Conservation (phyloP, 2,329 filamentous ascomycete genomes). For the Diaporthe sp. region DNA sequence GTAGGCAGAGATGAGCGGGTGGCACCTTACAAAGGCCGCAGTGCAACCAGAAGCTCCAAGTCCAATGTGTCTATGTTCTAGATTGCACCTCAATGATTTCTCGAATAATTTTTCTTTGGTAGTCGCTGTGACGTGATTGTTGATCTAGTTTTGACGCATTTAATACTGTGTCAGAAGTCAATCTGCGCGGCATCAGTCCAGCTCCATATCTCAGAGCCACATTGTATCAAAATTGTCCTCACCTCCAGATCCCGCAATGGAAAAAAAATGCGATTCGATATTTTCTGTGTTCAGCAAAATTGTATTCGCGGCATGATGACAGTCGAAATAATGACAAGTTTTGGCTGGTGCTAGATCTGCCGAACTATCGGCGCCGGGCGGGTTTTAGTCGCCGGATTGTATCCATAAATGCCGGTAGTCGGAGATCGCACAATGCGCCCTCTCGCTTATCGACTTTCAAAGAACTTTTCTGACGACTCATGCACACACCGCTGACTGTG, state of each 20-base stretch:
- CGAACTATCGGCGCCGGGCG: slow-evolving; percentile 16
- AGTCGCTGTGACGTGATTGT: neutral
- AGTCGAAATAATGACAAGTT: neutral
- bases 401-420: slow-evolving; percentile 17
- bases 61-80: neutral
- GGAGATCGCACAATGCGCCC: slow-evolving; percentile 7
- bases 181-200: neutral
- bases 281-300: neutral
- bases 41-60: neutral
- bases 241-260: no score
- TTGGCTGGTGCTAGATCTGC: neutral
- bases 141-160: neutral
- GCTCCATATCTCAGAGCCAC: neutral
- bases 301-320: neutral
- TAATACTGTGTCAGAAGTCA: neutral
- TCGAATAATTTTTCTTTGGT: no score
- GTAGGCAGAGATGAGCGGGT: neutral
- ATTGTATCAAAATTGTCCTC: no score
- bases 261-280: neutral
- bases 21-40: neutral
- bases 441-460: neutral
- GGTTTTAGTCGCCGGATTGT: slow-evolving; percentile 14
- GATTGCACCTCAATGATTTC: no score
- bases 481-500: neutral
- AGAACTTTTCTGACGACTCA: slow-evolving; percentile 14